Conservation (phyloP, 257 asterid genomes). For the Mentha longifolia region DNA sequence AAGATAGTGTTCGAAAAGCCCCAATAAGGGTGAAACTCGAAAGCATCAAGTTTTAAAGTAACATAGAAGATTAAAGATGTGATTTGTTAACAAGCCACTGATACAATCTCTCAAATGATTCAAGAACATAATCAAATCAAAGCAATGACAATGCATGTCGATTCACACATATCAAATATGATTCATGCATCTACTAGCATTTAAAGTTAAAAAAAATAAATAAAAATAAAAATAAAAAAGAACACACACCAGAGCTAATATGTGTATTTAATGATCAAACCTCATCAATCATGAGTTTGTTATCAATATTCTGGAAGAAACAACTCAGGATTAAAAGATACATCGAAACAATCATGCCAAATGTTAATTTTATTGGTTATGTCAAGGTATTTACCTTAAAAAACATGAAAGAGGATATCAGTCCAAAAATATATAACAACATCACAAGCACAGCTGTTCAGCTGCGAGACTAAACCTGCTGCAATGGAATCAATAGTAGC, state of each 20-base stretch:
- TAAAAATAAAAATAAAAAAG: no score
- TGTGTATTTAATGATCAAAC: no score
- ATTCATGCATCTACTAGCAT: no score
- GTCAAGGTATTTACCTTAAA: slow-evolving; percentile 12
- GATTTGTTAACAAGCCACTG: no score
- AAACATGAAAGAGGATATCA: slow-evolving; percentile 21
- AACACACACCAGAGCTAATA: no score
- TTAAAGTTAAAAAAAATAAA: no score
- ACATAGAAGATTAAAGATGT: no score
- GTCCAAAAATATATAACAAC: slow-evolving; percentile 8
- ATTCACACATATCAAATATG: no score
- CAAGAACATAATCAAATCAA: not conserved
- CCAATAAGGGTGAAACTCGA: not conserved
- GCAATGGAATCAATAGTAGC: slow-evolving; percentile 79
- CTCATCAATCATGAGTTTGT: no score
- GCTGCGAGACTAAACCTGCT: slow-evolving; percentile 63
- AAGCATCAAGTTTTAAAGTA: no score
- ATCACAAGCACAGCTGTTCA: slow-evolving; percentile 52
- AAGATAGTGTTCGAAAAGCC: not conserved
- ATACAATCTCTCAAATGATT: not conserved
- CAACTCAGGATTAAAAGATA: no score
- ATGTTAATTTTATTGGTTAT: slow-evolving; percentile 4
- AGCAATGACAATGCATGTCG: not conserved
- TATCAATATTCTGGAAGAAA: no score
- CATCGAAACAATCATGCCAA: slow-evolving; percentile 2